A percentile compares a stretch with the other conserved stretches of the same genome.
phyloP scores from a whole-genome alignment of 306 rosid species.

The Alnus glutinosa region DNA sequence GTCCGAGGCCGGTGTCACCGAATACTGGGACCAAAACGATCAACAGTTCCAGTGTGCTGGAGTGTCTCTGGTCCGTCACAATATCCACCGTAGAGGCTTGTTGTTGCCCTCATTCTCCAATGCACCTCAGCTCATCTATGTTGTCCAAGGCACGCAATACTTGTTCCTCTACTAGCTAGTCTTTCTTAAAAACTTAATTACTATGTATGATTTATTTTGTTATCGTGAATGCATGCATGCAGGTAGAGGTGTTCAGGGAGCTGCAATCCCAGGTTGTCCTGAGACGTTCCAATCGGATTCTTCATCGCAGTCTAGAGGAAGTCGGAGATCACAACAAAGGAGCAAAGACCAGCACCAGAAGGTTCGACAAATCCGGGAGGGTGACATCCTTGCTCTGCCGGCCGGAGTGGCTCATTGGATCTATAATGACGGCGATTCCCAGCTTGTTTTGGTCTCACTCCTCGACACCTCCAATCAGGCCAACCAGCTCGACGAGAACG shows the following conservation, averaged over 20 bases:
- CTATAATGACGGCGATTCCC: constrained; percentile 24
- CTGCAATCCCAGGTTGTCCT: constrained; percentile 29
- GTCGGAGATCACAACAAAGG: not conserved
- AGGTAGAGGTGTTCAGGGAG: constrained; percentile 29
- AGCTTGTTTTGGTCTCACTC: constrained; percentile 20
- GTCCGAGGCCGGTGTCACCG: constrained; percentile 35
- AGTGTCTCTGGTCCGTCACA: constrained; percentile 25
- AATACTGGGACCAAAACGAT: constrained; percentile 28
- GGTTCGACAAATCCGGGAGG: constrained; percentile 24
- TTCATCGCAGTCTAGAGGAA: not conserved
- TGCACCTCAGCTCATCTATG: constrained; percentile 29
- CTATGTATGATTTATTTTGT: too few species aligned
- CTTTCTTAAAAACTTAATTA: too few species aligned
- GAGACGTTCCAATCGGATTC: constrained; percentile 28
- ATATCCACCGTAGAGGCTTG: constrained; percentile 24
- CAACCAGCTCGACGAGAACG: constrained; percentile 32
- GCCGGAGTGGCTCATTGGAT: constrained; percentile 41
- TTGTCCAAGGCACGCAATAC: constrained; percentile 23
- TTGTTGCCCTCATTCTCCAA: constrained; percentile 29
- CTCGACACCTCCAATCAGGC: constrained; percentile 28
- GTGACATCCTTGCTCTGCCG: constrained; percentile 28
- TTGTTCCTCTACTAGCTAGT: too few species aligned
- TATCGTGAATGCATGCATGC: constrained; percentile 3
- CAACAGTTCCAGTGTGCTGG: constrained; percentile 34
- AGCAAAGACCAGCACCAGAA: constrained; percentile 36